These are phyloP conservation scores for Cephaloascus fragrans DNA, from an alignment of 805 yeast genomes.

Conservation along the genomic window DNA sequence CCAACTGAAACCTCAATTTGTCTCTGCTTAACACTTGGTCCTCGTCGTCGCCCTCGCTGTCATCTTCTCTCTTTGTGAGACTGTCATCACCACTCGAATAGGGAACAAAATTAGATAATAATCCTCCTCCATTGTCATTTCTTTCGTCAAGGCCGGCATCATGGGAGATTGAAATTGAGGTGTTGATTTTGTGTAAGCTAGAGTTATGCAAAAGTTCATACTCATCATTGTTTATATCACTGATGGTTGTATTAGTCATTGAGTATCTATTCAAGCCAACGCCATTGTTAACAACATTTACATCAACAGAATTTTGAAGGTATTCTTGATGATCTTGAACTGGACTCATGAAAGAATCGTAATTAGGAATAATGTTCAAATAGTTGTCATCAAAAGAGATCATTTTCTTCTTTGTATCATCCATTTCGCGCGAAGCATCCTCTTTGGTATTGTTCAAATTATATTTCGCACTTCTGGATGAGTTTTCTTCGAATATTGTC, in stretches of 20 bases:
- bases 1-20: too few relatives aligned
- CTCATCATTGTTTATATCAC: neutral
- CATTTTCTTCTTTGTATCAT: too few relatives aligned
- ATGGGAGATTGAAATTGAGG: too few relatives aligned
- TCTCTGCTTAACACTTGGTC: too few relatives aligned
- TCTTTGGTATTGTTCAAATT: slow-evolving; percentile 13
- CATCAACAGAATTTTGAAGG: neutral
- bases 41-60: too few relatives aligned
- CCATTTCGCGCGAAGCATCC: too few relatives aligned
- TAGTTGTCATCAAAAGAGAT: slow-evolving; percentile 17
- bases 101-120: too few relatives aligned
- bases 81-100: too few relatives aligned
- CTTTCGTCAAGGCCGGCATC: too few relatives aligned
- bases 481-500: slow-evolving; percentile 22
- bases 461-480: slow-evolving; percentile 14
- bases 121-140: too few relatives aligned
- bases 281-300: neutral
- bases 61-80: neutral
- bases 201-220: too few relatives aligned
- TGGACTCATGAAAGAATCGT: neutral
- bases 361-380: slow-evolving; percentile 11
- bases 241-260: neutral
- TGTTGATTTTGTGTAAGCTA: too few relatives aligned
- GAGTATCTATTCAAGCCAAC: neutral
- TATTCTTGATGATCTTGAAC: neutral